Evolutionary conservation across 1,284 basidiomycete genomes (phyloP).

Genomic region (Neotropicomus parvogracilis): DNA sequence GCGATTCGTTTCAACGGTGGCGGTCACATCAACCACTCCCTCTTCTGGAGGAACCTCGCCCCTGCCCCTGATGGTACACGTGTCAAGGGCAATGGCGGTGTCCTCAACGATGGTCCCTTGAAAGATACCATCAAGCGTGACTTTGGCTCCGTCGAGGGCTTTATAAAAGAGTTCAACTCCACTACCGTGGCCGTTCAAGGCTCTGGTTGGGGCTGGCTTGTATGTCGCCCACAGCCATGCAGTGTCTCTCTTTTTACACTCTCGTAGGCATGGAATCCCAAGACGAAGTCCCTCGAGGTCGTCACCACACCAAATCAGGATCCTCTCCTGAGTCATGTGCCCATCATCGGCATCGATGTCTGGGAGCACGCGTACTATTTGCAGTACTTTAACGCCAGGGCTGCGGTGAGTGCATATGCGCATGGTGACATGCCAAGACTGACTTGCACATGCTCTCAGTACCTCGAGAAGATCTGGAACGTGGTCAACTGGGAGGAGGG

Average conservation of each 20-base stretch:
- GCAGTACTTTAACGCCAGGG: slow-evolving; percentile 77
- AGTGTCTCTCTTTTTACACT: slow-evolving; percentile 1
- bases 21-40: slow-evolving; percentile 85
- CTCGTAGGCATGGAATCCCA: slow-evolving; percentile 61
- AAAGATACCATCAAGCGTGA: slow-evolving; percentile 64
- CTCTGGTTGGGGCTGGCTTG: slow-evolving; percentile 93
- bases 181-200: slow-evolving; percentile 82
- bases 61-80: slow-evolving; percentile 44
- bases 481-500: slow-evolving; percentile 81
- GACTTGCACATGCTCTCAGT: slow-evolving; percentile 39
- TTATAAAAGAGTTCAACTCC: slow-evolving; percentile 71
- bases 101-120: slow-evolving; percentile 65
- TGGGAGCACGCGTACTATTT: slow-evolving; percentile 85
- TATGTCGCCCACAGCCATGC: slow-evolving; percentile 36
- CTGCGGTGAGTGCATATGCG: slow-evolving; percentile 47
- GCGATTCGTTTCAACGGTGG: slow-evolving; percentile 74
- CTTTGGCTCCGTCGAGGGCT: slow-evolving; percentile 71
- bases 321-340: slow-evolving; percentile 72
- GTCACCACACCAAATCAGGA: slow-evolving; percentile 87
- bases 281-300: slow-evolving; percentile 67
- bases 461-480: slow-evolving; percentile 77
- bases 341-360: slow-evolving; percentile 86
- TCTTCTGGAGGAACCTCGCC: slow-evolving; percentile 93
- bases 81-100: slow-evolving; percentile 57
- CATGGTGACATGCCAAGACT: neutral